These are phyloP conservation scores for Colletotrichum sp. DNA, from an alignment of 2,329 filamentous ascomycete species.

Conservation along the genomic window DNA sequence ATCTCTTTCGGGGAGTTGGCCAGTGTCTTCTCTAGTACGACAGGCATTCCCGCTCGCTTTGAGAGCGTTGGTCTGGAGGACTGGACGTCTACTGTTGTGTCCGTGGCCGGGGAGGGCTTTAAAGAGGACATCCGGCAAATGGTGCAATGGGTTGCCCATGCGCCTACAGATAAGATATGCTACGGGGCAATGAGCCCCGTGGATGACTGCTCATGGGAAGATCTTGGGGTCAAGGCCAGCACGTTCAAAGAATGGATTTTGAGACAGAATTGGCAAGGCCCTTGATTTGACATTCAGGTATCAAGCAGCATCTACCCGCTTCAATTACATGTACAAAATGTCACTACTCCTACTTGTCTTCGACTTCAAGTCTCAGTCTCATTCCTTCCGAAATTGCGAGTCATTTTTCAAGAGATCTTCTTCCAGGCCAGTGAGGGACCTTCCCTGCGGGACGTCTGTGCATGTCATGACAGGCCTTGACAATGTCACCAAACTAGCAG, in stretches of 20 bases:
- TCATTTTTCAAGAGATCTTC: background rate
- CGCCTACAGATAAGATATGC: slow-evolving; percentile 19
- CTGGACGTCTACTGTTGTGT: background rate
- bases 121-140: slow-evolving; percentile 23
- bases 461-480: background rate
- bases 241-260: background rate
- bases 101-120: slow-evolving; percentile 13
- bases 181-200: background rate
- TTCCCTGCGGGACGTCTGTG: background rate
- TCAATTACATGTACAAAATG: background rate
- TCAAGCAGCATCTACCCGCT: background rate
- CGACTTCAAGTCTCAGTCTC: too few species aligned
- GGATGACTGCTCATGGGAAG: background rate
- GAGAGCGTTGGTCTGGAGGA: background rate
- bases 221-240: background rate
- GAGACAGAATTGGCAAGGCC: background rate
- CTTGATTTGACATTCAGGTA: background rate
- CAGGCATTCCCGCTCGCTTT: background rate
- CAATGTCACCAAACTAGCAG: background rate
- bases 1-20: background rate
- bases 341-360: background rate
- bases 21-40: background rate
- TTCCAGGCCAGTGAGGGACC: background rate
- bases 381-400: too few species aligned
- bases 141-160: slow-evolving; percentile 23